A percentile compares a stretch with the other conserved stretches of the same genome.
These are phyloP conservation scores for Rhizopus sp. DNA, from an alignment of 371 early-diverging fungal genomes.

Conservation along the genomic window DNA sequence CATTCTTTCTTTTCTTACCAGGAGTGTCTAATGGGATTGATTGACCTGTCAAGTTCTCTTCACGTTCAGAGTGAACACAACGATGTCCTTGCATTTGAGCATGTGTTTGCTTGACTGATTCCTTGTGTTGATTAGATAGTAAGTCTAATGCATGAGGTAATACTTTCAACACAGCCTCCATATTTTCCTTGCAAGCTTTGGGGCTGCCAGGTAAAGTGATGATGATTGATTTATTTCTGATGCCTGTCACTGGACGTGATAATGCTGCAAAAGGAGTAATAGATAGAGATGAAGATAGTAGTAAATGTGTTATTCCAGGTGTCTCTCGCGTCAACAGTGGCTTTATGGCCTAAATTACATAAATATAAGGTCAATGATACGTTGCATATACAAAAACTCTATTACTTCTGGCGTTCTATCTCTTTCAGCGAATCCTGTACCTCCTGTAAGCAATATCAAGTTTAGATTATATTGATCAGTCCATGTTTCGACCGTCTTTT, in stretches of 20 bases:
- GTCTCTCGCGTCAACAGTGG: conserved; percentile 72
- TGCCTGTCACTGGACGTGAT: conserved; percentile 83
- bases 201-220: conserved; percentile 88
- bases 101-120: conserved; percentile 14
- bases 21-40: conserved; percentile 48
- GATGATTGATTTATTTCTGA: conserved; percentile 67
- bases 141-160: conserved; percentile 86
- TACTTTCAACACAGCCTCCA: conserved; percentile 66
- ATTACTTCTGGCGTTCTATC: conserved; percentile 88
- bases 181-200: conserved; percentile 84
- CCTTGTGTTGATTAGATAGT: conserved; percentile 44
- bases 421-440: conserved; percentile 88
- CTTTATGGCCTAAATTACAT: conserved; percentile 58
- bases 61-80: conserved; percentile 16
- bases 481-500: conserved; percentile 54
- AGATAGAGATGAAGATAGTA: conserved; percentile 69
- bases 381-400: neutral
- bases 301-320: conserved; percentile 75
- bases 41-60: conserved; percentile 19
- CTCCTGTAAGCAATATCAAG: conserved; percentile 87
- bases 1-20: conserved; percentile 28
- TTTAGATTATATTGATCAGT: conserved; percentile 49
- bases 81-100: conserved; percentile 23
- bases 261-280: conserved; percentile 90
- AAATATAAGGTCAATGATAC: neutral